Evolutionary conservation across 441 rosid species (phyloP), one percentile per base, ranked within the genome.

Genomic region (Pelargonium australe): DNA sequence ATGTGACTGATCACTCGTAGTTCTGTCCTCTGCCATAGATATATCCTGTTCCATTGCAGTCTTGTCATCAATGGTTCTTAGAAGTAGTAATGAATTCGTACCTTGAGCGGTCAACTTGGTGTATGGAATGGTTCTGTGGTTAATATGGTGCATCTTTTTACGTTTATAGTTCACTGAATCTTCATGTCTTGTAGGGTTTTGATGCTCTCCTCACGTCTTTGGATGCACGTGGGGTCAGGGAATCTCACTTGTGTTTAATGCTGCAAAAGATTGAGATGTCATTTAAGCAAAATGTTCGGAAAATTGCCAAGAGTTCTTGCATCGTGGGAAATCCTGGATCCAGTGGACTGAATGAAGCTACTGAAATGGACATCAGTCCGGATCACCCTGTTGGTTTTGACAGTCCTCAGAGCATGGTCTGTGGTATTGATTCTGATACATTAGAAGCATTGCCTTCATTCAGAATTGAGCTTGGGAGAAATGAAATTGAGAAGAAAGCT

Each of bases 201-300:
- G 87, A 89, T 72, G 79, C 80, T 53, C 65, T 91, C 45, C 55
- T 87, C 75, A 77, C 86, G 64, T 84, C 82, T 74, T 77, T 91
- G 81, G 97, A 91, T 78, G 85, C 79, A 3, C 92, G 91, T 11
- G 97, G 97, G 68, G 78, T 84, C 66, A 77, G 94, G 20, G 97
- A 91, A 78, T 84, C 92, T 43, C 84, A 86, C 80, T 82, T 91
- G 66, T 81, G 80, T 37, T 78, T 81, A 72, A 82, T 89, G 89
- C 77, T 91, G 82, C 85, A 84, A 70, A 89, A 83, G 79, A 78
- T 86, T 25, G 91, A 89, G 79, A 75, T 74, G 20, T 78, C 88
- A 61, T 89, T 91, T 60, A 91, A 86, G 75, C 89, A 85, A 78
- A 74, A 82, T 65, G 79, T 85, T 57, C 77, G 85, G 78, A 82